These are phyloP conservation scores for Alternaria postmessia DNA, from an alignment of 2,329 filamentous ascomycete genomes.

Conservation along the genomic window DNA sequence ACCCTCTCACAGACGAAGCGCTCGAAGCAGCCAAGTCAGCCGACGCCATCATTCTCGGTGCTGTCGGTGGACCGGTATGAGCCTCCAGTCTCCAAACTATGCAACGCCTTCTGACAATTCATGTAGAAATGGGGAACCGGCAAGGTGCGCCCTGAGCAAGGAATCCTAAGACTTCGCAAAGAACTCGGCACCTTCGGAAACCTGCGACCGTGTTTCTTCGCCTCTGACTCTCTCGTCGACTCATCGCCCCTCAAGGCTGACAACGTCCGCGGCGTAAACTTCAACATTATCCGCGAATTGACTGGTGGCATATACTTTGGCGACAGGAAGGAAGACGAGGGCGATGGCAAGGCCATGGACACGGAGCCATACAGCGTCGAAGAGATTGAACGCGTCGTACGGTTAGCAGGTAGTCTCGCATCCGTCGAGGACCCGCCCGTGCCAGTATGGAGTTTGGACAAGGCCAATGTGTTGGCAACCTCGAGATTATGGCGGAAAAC, in stretches of 20 bases:
- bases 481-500: conserved; percentile 88
- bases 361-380: conserved; percentile 83
- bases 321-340: conserved; percentile 81
- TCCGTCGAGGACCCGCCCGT: conserved; percentile 77
- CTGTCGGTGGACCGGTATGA: conserved; percentile 87
- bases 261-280: conserved; percentile 86
- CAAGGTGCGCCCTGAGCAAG: conserved; percentile 87
- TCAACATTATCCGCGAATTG: conserved; percentile 90
- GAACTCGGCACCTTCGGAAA: conserved; percentile 95
- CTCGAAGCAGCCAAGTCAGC: conserved; percentile 83
- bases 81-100: not conserved
- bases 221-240: conserved; percentile 77
- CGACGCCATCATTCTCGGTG: conserved; percentile 89
- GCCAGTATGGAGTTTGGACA: conserved; percentile 87
- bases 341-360: conserved; percentile 78
- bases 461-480: conserved; percentile 95
- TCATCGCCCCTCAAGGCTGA: conserved; percentile 86
- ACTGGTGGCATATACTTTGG: conserved; percentile 97
- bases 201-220: conserved; percentile 95
- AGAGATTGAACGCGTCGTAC: conserved; percentile 88
- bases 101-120: conserved; percentile 16
- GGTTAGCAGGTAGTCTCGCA: conserved; percentile 82
- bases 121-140: conserved; percentile 87
- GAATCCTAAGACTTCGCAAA: conserved; percentile 88
- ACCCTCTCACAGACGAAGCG: conserved; percentile 81